Evolutionary conservation across 2,329 filamentous ascomycete species (phyloP).

Genomic region (Aspergillus cejpii): DNA sequence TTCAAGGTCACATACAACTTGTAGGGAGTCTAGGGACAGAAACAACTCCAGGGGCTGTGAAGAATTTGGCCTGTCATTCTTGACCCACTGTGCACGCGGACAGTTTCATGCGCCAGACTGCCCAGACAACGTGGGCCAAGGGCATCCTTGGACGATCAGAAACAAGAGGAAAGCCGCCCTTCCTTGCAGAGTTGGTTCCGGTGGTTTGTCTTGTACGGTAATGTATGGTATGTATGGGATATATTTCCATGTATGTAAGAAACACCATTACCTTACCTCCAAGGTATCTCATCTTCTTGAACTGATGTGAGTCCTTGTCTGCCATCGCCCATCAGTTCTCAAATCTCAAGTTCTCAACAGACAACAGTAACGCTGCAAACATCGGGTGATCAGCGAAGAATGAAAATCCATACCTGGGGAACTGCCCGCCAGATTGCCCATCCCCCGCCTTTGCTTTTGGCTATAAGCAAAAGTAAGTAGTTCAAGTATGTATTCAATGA

Average conservation of each 20-base stretch:
- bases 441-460: neutral
- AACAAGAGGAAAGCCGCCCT: constrained; percentile 12
- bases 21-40: constrained; percentile 1
- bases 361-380: constrained; percentile 8
- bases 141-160: constrained; percentile 20
- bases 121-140: constrained; percentile 37
- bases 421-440: constrained; percentile 12
- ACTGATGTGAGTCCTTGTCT: no score
- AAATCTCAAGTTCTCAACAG: no score
- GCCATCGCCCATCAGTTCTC: no score
- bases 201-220: neutral
- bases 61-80: constrained; percentile 34
- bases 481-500: neutral
- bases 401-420: constrained; percentile 10
- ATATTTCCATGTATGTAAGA: neutral
- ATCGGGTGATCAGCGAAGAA: constrained; percentile 23
- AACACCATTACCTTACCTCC: neutral
- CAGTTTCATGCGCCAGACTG: constrained; percentile 36
- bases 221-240: neutral
- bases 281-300: no score
- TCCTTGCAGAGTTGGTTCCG: constrained; percentile 18
- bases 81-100: constrained; percentile 36
- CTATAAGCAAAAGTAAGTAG: neutral
- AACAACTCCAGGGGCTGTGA: constrained; percentile 21
- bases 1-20: no score